Base-by-base conservation (phyloP, 2,329 filamentous ascomycete genomes). In the Cladosporium sp. region DNA sequence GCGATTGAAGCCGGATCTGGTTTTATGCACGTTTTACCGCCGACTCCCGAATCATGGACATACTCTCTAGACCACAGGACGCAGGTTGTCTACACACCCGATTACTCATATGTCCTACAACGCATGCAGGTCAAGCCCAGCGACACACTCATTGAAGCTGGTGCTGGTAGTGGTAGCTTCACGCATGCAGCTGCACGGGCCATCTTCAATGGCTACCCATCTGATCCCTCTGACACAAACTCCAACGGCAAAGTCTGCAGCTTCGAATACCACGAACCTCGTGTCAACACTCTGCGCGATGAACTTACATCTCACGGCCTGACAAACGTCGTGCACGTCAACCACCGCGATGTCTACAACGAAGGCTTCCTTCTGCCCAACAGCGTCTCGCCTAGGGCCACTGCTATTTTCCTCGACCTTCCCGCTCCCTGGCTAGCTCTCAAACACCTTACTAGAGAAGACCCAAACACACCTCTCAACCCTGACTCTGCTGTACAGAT, bases 41-140 rank as follows among this genome's bases (percentile, higher is more conserved):
- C 90, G 0, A 92, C 89, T 0, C 89, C 90, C 4, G 90, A 94
- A 72, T 80, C 89, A 20, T 94, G 90, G 90, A 94, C 90, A 0
- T 83, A 84, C 57, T 90, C 88, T 59, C 75, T 94, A 50, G 90
- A 90, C 1, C 90, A 94, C 71, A 81, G 90, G 61, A 94, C 90
- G 0, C 90, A 94, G 70, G 90, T 94, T 38, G 90, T 94, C 55
- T 94, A 94, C 72, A 92, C 88, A 0, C 89, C 89, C 15, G 90
- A 94, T 72, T 92, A 92, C 75, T 92, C 89, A 76, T 94, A 92
- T 70, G 85, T 94, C 51, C 78, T 94, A 11, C 88, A 92, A 67
- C 82, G 89, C 36, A 82, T 94, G 67, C 83, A 88, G 34, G 89
- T 88, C 5, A 78, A 88, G 19, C 90, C 90, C 0, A 90, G 90